These are phyloP conservation scores for Begonia masoniana DNA, from an alignment of 306 rosid genomes.

Conservation along the genomic window DNA sequence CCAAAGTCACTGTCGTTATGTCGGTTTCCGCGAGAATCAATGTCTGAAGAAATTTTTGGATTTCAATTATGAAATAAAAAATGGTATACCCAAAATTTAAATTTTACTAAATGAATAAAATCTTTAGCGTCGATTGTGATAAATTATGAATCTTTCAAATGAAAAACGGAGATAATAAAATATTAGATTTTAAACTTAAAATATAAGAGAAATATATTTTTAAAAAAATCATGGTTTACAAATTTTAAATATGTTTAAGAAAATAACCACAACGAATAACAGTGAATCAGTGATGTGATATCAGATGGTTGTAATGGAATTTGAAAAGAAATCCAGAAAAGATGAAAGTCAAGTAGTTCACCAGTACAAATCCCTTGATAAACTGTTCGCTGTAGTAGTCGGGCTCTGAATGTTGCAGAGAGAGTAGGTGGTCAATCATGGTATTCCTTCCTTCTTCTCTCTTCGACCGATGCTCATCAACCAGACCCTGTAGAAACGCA, in stretches of 20 bases:
- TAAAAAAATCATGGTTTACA: no score
- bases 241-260: not conserved
- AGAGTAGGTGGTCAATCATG: slow-evolving; percentile 16
- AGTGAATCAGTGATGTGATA: not conserved
- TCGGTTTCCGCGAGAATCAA: slow-evolving; percentile 26
- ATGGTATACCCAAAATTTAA: not conserved
- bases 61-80: not conserved
- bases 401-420: slow-evolving; percentile 14
- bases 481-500: slow-evolving; percentile 12
- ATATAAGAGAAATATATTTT: no score
- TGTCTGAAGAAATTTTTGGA: slow-evolving; percentile 4
- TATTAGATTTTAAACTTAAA: no score
- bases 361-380: slow-evolving; percentile 14
- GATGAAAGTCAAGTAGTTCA: not conserved
- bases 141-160: no score
- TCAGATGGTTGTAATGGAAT: no score
- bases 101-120: not conserved
- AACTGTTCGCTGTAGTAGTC: slow-evolving; percentile 10
- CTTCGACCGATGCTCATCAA: slow-evolving; percentile 8
- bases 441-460: slow-evolving; percentile 4
- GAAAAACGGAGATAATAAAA: no score
- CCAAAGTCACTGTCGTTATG: slow-evolving; percentile 22
- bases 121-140: no score
- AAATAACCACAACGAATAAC: not conserved
- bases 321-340: not conserved